Evolutionary conservation across 2,329 filamentous ascomycete species (phyloP).

Genomic region (Aspergillus pseudotamarii): DNA sequence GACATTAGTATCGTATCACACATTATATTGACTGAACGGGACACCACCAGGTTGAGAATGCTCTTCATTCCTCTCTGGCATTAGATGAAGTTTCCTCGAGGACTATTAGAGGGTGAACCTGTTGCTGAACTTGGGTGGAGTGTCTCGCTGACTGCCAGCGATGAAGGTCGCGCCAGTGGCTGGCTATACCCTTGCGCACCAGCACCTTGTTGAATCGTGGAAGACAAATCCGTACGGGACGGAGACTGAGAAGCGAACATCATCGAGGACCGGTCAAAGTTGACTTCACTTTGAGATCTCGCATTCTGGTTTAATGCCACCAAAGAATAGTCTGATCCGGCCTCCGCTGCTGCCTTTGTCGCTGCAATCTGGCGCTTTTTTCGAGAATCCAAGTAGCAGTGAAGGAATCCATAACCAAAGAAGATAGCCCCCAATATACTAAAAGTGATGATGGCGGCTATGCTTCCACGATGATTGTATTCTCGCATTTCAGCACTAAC

Average conservation of each 20-base stretch:
- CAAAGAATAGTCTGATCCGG: slow-evolving; percentile 5
- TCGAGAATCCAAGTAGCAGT: not conserved
- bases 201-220: not conserved
- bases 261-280: slow-evolving; percentile 10
- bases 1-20: not conserved
- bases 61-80: too few species aligned
- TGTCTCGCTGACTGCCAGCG: slow-evolving; percentile 4
- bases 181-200: not conserved
- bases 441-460: slow-evolving; percentile 9
- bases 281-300: not conserved
- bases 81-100: not conserved
- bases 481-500: not conserved
- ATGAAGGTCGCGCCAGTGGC: slow-evolving; percentile 4
- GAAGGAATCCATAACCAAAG: not conserved
- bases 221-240: not conserved
- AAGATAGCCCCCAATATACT: slow-evolving; percentile 3
- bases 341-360: not conserved
- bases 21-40: not conserved
- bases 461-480: slow-evolving; percentile 3
- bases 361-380: slow-evolving; percentile 1
- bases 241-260: slow-evolving; percentile 10
- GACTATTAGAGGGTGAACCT: not conserved
- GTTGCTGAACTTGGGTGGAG: not conserved
- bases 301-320: not conserved
- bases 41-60: not conserved